Base-by-base conservation (phyloP, 2,329 filamentous ascomycete genomes). In the Colletotrichum spinosum region DNA sequence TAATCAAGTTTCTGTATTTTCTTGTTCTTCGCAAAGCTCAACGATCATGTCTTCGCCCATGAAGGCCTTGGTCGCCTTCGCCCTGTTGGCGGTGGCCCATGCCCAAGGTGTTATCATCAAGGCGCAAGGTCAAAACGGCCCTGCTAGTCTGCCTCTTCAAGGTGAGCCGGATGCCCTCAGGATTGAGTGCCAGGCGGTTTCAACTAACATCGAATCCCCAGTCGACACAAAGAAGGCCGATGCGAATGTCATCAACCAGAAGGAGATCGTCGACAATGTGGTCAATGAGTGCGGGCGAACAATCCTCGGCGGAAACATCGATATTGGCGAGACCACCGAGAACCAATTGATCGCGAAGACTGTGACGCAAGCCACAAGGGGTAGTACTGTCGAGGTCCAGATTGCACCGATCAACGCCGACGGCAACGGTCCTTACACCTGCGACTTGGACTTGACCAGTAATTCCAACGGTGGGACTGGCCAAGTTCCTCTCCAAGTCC, bases 201-300 rank as follows among this genome's bases (percentile, higher is more conserved):
- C 25, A 25, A 25, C 86, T 35, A 79, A 80, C 61, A 87, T 88
- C 77, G 86, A 82, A 72, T 87, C 87, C 17, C 1, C 48, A 83
- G 82, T 90, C 67, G 81, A 86, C 88, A 10, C 87, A 13, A 90
- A 88, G 79, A 87, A 90, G 71, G 84, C 86, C 67, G 88, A 91
- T 61, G 81, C 87, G 6, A 89, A 87, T 58, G 83, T 90, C 72
- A 90, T 91, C 75, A 82, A 83, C 57, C 84, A 87, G 62, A 83
- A 82, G 11, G 81, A 87, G 77, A 83, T 86, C 68, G 63, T 68
- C 5, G 75, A 79, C 53, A 86, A 86, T 69, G 73, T 83, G 7
- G 86, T 86, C 53, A 87, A 86, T 69, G 81, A 85, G 61, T 91
- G 89, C 72, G 89, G 89, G 46, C 83, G 88, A 64, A 91, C 88